Evolutionary conservation across 1,139 yeast species (phyloP).

Genomic region (Wickerhamiella pararugosa): DNA sequence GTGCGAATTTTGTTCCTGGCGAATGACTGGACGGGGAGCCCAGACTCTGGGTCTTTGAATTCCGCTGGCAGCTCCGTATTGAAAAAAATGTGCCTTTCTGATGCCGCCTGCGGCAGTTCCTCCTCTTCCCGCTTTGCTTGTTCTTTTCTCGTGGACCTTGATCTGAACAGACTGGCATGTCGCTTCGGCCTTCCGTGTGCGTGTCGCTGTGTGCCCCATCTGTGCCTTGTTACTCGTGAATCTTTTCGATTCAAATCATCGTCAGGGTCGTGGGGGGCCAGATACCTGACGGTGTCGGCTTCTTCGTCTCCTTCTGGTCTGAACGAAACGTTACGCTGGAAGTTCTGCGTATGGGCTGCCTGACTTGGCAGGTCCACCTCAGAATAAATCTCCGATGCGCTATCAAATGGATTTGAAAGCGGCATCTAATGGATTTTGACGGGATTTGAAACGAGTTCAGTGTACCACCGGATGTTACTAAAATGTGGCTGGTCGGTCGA

Average conservation of each 20-base stretch:
- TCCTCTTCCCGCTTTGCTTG: not conserved
- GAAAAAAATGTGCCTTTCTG: constrained; percentile 32
- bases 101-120: not conserved
- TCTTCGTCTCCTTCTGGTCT: not conserved
- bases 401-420: constrained; percentile 4
- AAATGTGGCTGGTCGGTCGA: too few species aligned
- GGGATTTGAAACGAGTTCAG: too few species aligned
- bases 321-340: constrained; percentile 3
- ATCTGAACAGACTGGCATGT: constrained; percentile 1
- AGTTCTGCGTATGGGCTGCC: not conserved
- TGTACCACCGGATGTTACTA: too few species aligned
- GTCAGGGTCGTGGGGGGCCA: not conserved
- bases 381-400: constrained; percentile 1
- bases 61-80: constrained; percentile 51
- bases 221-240: constrained; percentile 21
- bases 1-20: constrained; percentile 83
- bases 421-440: too few species aligned
- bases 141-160: not conserved
- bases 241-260: constrained; percentile 2
- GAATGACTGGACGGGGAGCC: constrained; percentile 27
- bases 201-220: constrained; percentile 74
- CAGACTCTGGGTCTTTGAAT: constrained; percentile 41
- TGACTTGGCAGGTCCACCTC: constrained; percentile 1
- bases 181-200: constrained; percentile 7
- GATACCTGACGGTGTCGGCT: not conserved